These are phyloP conservation scores for Mycena galericulata DNA, from an alignment of 768 basidiomycete species.

Conservation along the genomic window DNA sequence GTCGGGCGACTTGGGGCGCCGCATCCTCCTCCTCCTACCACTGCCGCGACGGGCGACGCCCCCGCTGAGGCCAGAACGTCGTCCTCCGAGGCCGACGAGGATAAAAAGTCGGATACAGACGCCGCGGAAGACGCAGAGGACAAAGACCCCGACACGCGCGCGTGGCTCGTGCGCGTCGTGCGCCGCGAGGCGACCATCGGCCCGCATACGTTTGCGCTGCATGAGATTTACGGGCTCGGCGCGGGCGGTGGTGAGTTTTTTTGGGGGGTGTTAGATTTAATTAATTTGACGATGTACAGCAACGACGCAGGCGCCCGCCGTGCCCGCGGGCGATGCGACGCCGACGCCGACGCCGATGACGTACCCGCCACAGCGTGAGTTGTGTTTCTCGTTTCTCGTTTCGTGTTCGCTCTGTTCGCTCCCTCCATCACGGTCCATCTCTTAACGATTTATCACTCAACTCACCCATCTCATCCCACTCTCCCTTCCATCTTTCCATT, in stretches of 20 bases:
- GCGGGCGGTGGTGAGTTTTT: conserved; percentile 45
- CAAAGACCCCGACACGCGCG: conserved; percentile 60
- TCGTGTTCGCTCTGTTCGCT: too few relatives aligned
- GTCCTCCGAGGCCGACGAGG: conserved; percentile 13
- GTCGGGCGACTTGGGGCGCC: conserved; percentile 76
- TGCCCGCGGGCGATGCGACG: conserved; percentile 47
- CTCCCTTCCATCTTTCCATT: too few relatives aligned
- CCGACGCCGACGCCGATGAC: conserved; percentile 57
- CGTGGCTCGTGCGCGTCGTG: conserved; percentile 94
- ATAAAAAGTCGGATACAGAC: conserved; percentile 5
- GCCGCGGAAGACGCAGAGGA: conserved; percentile 54
- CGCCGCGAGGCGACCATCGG: conserved; percentile 95
- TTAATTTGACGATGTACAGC: too few relatives aligned
- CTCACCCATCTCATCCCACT: too few relatives aligned
- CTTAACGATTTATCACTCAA: too few relatives aligned
- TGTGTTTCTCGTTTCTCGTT: conserved; percentile 19
- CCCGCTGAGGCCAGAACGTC: neutral
- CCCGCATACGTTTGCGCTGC: conserved; percentile 92
- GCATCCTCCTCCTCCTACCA: conserved; percentile 32
- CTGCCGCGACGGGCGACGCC: neutral
- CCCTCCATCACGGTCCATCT: too few relatives aligned
- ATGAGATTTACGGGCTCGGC: conserved; percentile 93
- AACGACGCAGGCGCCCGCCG: conserved; percentile 39
- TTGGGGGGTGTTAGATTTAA: neutral
- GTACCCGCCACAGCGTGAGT: conserved; percentile 57